Conservation (phyloP, 2,329 filamentous ascomycete genomes). For the Colletotrichum theobromicola region DNA sequence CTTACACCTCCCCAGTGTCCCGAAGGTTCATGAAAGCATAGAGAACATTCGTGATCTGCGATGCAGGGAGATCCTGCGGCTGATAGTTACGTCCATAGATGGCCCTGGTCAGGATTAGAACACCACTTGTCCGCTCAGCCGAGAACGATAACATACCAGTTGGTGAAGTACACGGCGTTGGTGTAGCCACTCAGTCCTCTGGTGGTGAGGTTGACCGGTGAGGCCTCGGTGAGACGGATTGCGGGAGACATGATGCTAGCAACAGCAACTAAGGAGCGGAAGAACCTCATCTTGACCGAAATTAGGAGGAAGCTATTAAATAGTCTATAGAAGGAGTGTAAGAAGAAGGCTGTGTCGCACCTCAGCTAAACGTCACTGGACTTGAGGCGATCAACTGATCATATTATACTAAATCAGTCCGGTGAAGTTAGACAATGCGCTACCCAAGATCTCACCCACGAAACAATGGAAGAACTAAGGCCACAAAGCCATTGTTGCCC, state of each 20-base stretch:
- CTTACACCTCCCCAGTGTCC: constrained; percentile 73
- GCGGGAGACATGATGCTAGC: not conserved
- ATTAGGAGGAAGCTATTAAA: not conserved
- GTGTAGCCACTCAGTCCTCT: constrained; percentile 33
- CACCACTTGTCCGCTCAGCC: not conserved
- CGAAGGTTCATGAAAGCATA: constrained; percentile 82
- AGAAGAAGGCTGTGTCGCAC: not conserved
- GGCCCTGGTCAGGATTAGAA: constrained; percentile 48
- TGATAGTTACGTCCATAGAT: constrained; percentile 78
- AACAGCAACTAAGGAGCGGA: not conserved
- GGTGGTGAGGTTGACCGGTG: not conserved
- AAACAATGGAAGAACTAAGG: not conserved
- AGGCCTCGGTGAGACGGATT: not conserved
- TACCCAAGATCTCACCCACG: not conserved
- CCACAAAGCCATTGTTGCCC: not conserved
- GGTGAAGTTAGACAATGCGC: not conserved
- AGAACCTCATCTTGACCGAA: not conserved
- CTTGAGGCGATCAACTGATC: constrained; percentile 9
- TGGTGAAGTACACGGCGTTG: constrained; percentile 54
- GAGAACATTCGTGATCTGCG: constrained; percentile 77
- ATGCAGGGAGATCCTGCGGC: constrained; percentile 71
- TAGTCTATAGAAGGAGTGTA: not conserved
- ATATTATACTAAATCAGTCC: constrained; percentile 8
- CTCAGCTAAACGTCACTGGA: not conserved
- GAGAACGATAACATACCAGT: constrained; percentile 43